A percentile compares a stretch with the other conserved stretches of the same genome.
phyloP scores from a whole-genome alignment of 257 asterid species.

The Solanum okadae region DNA sequence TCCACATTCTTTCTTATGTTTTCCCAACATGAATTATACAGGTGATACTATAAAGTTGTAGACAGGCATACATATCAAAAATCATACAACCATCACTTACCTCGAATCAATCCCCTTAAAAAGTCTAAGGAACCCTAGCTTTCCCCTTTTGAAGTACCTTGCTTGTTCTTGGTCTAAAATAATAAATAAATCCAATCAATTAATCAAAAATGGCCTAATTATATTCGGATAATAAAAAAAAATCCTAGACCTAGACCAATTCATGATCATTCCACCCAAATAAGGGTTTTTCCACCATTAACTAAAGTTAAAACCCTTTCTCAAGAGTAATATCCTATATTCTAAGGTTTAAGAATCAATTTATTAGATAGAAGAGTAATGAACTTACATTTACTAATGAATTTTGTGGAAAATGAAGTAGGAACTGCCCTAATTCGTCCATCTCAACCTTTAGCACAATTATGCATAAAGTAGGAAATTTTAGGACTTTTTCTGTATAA shows the following conservation, averaged over 20 bases:
- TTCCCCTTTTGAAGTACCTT: neutral
- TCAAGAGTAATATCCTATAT: neutral
- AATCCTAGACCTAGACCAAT: neutral
- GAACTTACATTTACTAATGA: neutral
- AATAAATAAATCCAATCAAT: neutral
- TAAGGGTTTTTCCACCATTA: too few species aligned
- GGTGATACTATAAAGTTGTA: neutral
- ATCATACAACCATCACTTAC: neutral
- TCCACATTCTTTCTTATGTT: neutral
- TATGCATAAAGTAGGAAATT: neutral
- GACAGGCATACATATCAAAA: neutral
- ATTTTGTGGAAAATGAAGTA: neutral
- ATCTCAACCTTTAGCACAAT: neutral
- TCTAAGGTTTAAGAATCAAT: neutral
- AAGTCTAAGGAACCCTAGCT: neutral
- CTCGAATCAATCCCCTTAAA: neutral
- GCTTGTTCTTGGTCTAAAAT: neutral
- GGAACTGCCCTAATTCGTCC: neutral
- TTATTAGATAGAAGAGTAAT: neutral
- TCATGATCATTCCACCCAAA: neutral
- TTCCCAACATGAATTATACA: neutral
- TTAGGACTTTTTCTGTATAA: neutral
- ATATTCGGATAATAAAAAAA: too few species aligned
- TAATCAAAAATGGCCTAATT: too few species aligned
- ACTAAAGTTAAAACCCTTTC: neutral